Conservation (phyloP, 2,329 filamentous ascomycete genomes). For the Nothopassalora personata region DNA sequence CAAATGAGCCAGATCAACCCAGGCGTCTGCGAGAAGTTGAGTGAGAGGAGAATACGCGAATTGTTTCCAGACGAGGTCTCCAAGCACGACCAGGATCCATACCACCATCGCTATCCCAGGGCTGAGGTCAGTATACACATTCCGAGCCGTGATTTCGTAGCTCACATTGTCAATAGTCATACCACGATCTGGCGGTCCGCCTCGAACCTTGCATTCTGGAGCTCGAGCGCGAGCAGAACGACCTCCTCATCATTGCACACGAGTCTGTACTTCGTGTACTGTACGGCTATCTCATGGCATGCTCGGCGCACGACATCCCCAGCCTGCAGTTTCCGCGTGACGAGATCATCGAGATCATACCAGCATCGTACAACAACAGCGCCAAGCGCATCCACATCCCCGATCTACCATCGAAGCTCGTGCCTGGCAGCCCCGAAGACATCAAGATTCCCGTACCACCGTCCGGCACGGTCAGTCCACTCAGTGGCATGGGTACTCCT, state of each 20-base stretch:
- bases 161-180: slow-evolving; percentile 58
- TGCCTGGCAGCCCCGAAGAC: slow-evolving; percentile 74
- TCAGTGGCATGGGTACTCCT: slow-evolving; percentile 36
- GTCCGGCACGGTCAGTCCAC: slow-evolving; percentile 34
- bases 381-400: slow-evolving; percentile 86
- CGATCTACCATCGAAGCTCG: slow-evolving; percentile 57
- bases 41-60: slow-evolving; percentile 71
- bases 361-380: slow-evolving; percentile 94
- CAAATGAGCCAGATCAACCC: slow-evolving; percentile 98
- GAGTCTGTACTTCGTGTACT: slow-evolving; percentile 95
- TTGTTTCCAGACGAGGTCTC: slow-evolving; percentile 85
- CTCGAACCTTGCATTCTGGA: slow-evolving; percentile 97
- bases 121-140: slow-evolving; percentile 62
- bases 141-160: not conserved
- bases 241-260: slow-evolving; percentile 96
- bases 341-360: slow-evolving; percentile 98
- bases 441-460: slow-evolving; percentile 70
- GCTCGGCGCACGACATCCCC: slow-evolving; percentile 90
- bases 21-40: slow-evolving; percentile 90
- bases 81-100: slow-evolving; percentile 91
- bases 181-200: slow-evolving; percentile 96
- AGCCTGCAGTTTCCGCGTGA: slow-evolving; percentile 88
- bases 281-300: slow-evolving; percentile 98
- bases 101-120: slow-evolving; percentile 91
- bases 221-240: slow-evolving; percentile 91